phyloP scores from a whole-genome alignment of 116 monocot species.

The Thalassia testudinum region DNA sequence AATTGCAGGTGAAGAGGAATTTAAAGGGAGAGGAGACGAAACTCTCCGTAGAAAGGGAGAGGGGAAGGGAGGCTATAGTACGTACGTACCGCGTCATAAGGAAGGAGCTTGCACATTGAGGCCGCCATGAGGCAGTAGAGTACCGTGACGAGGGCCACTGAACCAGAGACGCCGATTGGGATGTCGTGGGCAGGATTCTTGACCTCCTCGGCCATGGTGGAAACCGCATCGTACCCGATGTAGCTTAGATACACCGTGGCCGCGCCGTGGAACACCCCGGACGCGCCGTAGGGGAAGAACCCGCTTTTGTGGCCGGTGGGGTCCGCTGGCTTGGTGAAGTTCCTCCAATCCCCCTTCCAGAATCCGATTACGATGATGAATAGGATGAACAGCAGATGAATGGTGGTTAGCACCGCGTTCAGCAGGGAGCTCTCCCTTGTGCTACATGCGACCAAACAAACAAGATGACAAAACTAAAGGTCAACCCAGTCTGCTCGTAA shows the following conservation, averaged over 20 bases:
- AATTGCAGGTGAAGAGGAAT: no score
- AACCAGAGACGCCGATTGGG: constrained; percentile 57
- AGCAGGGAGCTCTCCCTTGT: constrained; percentile 64
- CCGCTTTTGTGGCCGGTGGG: no score
- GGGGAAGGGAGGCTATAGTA: no score
- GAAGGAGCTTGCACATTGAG: constrained; percentile 47
- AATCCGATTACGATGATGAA: constrained; percentile 48
- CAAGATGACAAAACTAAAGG: no score
- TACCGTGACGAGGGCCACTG: constrained; percentile 40
- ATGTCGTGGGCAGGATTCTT: constrained; percentile 40
- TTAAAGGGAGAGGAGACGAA: no score
- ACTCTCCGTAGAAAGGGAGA: no score
- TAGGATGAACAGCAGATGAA: constrained; percentile 54
- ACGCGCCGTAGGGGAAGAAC: constrained; percentile 44
- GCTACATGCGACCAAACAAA: no score
- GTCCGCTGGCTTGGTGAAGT: constrained; percentile 29
- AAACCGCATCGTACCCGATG: constrained; percentile 69
- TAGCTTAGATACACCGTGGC: constrained; percentile 72
- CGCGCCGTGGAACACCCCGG: constrained; percentile 51
- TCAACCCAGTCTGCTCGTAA: no score
- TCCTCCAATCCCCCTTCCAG: constrained; percentile 36
- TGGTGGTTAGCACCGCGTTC: constrained; percentile 50
- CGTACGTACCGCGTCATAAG: constrained; percentile 62
- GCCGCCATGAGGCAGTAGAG: constrained; percentile 58
- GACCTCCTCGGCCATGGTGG: constrained; percentile 67